These are phyloP conservation scores for Camellia granthamiana DNA, from an alignment of 148 eudicot species.

Conservation along the genomic window DNA sequence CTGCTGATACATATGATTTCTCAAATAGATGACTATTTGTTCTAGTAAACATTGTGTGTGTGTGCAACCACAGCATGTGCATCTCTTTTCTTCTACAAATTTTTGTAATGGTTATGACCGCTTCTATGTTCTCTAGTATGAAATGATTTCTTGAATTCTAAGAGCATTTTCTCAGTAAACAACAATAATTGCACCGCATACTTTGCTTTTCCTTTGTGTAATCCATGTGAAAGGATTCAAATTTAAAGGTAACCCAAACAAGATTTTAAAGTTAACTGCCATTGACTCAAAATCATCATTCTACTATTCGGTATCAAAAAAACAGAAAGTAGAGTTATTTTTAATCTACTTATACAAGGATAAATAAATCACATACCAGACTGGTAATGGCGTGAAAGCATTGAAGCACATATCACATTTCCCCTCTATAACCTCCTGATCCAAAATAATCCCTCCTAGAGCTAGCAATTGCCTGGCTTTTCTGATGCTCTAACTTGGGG, in stretches of 20 bases:
- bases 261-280: not conserved
- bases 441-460: constrained; percentile 81
- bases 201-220: no score
- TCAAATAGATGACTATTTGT: not conserved
- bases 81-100: not conserved
- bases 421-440: constrained; percentile 84
- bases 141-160: not conserved
- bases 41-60: not conserved
- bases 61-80: not conserved
- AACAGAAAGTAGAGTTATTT: not conserved
- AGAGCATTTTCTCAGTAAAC: no score
- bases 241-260: no score
- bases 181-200: no score
- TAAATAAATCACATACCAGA: not conserved
- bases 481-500: constrained; percentile 84
- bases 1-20: not conserved
- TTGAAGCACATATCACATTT: constrained; percentile 38
- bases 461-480: constrained; percentile 60
- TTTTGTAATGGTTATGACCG: not conserved
- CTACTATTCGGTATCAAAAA: not conserved
- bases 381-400: not conserved
- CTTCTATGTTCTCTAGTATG: not conserved
- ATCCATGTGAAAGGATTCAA: no score
- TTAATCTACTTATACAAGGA: not conserved
- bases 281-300: not conserved